phyloP scores from a whole-genome alignment of 768 basidiomycete species.

The Agrocybe praecox region DNA sequence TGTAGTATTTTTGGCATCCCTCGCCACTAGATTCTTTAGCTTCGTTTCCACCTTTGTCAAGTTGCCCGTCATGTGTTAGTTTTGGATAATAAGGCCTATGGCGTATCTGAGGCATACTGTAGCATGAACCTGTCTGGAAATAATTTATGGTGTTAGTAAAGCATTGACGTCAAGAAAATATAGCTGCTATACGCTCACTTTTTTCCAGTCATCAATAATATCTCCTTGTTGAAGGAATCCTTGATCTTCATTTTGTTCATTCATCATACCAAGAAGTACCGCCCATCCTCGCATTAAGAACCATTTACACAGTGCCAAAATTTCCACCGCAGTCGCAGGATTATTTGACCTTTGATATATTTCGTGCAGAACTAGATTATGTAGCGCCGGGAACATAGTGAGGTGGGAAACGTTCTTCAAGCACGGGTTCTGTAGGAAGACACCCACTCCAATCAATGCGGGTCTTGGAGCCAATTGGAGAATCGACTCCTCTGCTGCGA shows the following conservation, averaged over 20 bases:
- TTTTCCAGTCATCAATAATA: too few species aligned
- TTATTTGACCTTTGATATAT: too few species aligned
- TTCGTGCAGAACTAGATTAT: background rate
- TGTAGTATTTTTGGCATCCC: slow-evolving; percentile 29
- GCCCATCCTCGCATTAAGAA: too few species aligned
- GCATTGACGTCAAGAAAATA: too few species aligned
- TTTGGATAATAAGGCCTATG: slow-evolving; percentile 26
- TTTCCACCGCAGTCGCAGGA: too few species aligned
- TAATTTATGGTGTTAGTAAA: background rate
- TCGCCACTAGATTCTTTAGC: slow-evolving; percentile 8
- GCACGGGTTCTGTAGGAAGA: background rate
- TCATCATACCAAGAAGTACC: too few species aligned
- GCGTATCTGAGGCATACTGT: slow-evolving; percentile 30
- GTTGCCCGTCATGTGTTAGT: slow-evolving; percentile 20
- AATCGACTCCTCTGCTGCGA: background rate
- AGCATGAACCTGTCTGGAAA: slow-evolving; percentile 32
- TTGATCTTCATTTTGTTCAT: too few species aligned
- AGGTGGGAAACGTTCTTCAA: background rate
- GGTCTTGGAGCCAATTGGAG: background rate
- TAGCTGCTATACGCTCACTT: too few species aligned
- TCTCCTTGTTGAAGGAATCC: too few species aligned
- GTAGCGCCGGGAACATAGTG: background rate
- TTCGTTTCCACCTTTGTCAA: background rate
- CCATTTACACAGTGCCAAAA: too few species aligned
- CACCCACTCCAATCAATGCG: background rate